Base-by-base conservation (phyloP, 495 filamentous ascomycete genomes). In the Jackrogersella minutella region DNA sequence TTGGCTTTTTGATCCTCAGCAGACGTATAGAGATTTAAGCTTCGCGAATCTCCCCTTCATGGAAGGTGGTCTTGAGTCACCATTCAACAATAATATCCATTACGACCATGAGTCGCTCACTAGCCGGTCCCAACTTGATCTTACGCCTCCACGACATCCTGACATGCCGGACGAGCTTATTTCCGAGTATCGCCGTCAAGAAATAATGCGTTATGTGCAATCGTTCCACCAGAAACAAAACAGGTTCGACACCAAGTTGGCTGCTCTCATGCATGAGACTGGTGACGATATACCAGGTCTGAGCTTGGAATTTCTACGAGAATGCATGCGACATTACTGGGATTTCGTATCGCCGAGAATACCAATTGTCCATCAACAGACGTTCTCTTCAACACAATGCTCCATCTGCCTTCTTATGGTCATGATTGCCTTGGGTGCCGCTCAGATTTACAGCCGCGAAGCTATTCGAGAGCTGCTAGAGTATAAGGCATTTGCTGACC, bases 281-380 rank as follows among this genome's bases (percentile, higher is more conserved):
- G 83, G 87, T 43, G 85, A 87, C 14, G 89, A 85, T 69, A 65
- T 80, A 36, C 93, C 96, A 64, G 85, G 91, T 17, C 76, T 97
- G 60, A 93, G 88, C 70, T 73, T 95, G 40, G 88, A 90, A 30
- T 96, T 95, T 87, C 91, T 98, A 87, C 90, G 95, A 71, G 90
- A 91, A 26, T 99, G 96, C 77, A 87, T 97, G 70, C 87, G 88
- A 16, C 92, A 93, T 37, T 99, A 92, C 76, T 99, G 94, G 94
- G 87, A 90, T 37, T 88, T 96, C 71, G 93, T 97, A 43, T 95
- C 96, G 71, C 87, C 92, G 16, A 93, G 97, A 62, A 80, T 99
- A 40, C 95, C 95, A 28, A 96, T 99, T 50, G 82, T 99, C 37
- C 95, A 99, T 69, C 88, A 92, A 58, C 91, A 95, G 8, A 98